Evolutionary conservation across 2,329 filamentous ascomycete genomes (phyloP), one percentile per base, ranked within the genome.

Genomic region (Dothideomycetes sp.): DNA sequence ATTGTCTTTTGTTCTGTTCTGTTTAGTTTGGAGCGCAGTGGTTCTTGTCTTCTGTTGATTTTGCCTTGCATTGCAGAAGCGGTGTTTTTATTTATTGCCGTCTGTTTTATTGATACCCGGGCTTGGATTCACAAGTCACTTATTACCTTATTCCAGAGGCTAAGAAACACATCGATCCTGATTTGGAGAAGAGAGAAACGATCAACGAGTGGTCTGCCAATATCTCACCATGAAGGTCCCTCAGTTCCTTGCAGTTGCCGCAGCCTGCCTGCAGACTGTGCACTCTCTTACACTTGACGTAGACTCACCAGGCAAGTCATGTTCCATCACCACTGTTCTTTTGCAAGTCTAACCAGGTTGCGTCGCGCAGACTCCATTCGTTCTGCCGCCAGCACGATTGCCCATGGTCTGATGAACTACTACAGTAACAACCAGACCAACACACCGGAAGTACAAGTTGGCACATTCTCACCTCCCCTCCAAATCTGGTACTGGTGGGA

Each of bases 401-500:
- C 55, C 10, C 53, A 53, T 37, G 51, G 49, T 14, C 43, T 62
- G 10, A 53, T 62, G 42, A 50, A 47, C 5, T 57, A 47, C 38
- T 62, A 62, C 42, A 40, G 51, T 15, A 58, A 56, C 48, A 61
- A 60, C 37, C 44, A 47, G 17, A 50, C 52, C 12, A 44, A 45
- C 32, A 59, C 52, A 11, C 46, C 52, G n/a, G 32, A 49, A 5
- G 48, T 45, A 9, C 45, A 49, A 2, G 42, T 61, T 12, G 66
- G 65, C 11, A 61, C 61, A 32, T 58, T 64, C 31, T 59, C 63
- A 4, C 51, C 54, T 22, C 65, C 65, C 3, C 56, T 62, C 15
- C 7, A 27, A 7, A 27, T 27, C 22, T 27, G 22, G 14, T 69
- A 68, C 49, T 70, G 65, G 63, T 69, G 66, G 65, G 58, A 64